Evolutionary conservation across 768 basidiomycete genomes (phyloP), one percentile per base, ranked within the genome.

Genomic region (Trametes sanguinea): DNA sequence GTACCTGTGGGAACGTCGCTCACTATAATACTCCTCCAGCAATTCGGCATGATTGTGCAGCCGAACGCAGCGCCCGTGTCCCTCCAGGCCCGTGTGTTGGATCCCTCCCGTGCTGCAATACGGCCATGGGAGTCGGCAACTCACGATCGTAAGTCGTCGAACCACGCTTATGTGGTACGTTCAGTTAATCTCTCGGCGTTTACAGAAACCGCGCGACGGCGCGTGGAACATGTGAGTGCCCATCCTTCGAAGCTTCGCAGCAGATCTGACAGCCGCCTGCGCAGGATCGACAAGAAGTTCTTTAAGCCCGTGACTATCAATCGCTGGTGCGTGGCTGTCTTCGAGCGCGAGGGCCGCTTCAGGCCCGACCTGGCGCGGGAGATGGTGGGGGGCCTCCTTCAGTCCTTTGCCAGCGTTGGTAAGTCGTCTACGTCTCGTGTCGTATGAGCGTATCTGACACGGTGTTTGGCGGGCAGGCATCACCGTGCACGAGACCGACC

Each of bases 211-310:
- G 0, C 76, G 71, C 6, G 84, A 90, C 56, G 91, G 91, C 4
- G 74, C 84, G 0, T 93, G 91, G 91, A 93, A 92, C 60, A 89
- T 92, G 91, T 85, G 54, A 42, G 76, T 47, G 16, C 11, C 13
- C 27, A 14, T 33, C 16, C n/a, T 45, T 8, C 8, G 22, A 4
- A 7, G 16, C 3, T 27, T 16, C 32, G 9, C 30, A 33, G 8
- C 11, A 16, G 13, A 54, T 27, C 57, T 40, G 27, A 52, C 58
- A 42, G 48, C n/a, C n/a, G 3, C 44, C 5, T 54, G 33, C 35
- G 6, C 67, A 89, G 88, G 87, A 79, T 90, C 2, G 87, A 90
- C 65, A 89, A 89, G 65, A 78, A 80, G 33, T 91, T 93, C 74
- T 88, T 78, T 74, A 76, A 74, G 57, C 83, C 89, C 0, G 80